Percentiles rank a stretch among this genome's conserved stretches.
These are phyloP conservation scores for Hypholoma fasciculare DNA, from an alignment of 768 basidiomycete species.

Conservation along the genomic window DNA sequence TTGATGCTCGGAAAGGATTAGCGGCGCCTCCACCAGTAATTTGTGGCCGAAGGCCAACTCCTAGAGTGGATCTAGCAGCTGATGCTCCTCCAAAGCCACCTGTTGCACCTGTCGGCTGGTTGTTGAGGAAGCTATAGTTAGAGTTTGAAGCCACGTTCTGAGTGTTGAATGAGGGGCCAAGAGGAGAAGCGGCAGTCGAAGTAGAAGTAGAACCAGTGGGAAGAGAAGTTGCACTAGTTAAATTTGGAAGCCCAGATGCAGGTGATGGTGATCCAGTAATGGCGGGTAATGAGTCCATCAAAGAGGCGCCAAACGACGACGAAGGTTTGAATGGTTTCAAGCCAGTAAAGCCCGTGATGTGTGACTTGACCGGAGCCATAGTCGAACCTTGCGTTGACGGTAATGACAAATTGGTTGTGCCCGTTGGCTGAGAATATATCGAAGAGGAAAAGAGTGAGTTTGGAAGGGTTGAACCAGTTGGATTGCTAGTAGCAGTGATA, in stretches of 20 bases:
- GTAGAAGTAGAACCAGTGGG: constrained; percentile 7
- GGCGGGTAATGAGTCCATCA: constrained; percentile 74
- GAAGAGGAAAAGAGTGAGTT: constrained; percentile 48
- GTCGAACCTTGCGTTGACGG: constrained; percentile 26
- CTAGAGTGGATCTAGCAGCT: constrained; percentile 31
- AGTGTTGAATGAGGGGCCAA: background rate
- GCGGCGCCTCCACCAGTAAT: constrained; percentile 61
- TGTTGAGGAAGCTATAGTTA: constrained; percentile 27
- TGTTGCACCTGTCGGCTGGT: constrained; percentile 43
- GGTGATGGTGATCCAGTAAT: constrained; percentile 62
- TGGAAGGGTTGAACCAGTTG: constrained; percentile 45
- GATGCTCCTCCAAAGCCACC: constrained; percentile 36
- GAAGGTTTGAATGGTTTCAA: constrained; percentile 84
- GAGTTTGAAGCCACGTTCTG: background rate
- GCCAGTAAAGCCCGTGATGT: constrained; percentile 55
- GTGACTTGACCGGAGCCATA: constrained; percentile 38
- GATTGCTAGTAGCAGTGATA: constrained; percentile 29
- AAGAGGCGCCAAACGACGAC: constrained; percentile 74
- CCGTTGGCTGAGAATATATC: constrained; percentile 53
- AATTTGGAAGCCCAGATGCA: constrained; percentile 21
- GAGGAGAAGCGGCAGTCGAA: constrained; percentile 2
- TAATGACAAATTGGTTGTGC: constrained; percentile 28
- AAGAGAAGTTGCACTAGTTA: constrained; percentile 6
- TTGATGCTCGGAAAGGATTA: constrained; percentile 69
- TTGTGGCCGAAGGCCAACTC: constrained; percentile 59